Percentiles rank a stretch among this genome's conserved stretches.
Conservation (phyloP, 768 basidiomycete genomes). For the Lentinula guzmanii region DNA sequence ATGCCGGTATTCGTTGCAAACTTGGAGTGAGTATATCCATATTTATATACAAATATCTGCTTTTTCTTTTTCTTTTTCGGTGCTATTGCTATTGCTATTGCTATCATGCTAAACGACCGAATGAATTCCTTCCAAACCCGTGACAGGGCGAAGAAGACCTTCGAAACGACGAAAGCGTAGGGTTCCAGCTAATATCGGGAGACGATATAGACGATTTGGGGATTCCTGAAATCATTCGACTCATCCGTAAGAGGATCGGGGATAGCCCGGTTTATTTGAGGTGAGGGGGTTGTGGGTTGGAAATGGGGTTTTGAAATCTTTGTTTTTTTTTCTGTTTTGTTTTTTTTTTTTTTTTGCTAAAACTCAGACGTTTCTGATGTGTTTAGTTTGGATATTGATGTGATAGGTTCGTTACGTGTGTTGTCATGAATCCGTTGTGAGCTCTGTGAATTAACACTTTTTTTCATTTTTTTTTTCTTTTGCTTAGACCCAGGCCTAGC, state of each 20-base stretch:
- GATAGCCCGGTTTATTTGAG: conserved; percentile 74
- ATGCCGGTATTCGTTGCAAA: conserved; percentile 83
- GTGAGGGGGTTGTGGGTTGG: conserved; percentile 21
- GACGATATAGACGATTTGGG: conserved; percentile 85
- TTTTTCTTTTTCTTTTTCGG: no score
- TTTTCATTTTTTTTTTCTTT: neutral
- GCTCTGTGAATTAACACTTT: neutral
- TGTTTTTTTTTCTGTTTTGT: no score
- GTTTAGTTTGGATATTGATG: conserved; percentile 57
- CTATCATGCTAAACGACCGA: neutral
- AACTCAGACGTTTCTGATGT: no score
- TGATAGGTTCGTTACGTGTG: conserved; percentile 47
- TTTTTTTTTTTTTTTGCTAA: no score
- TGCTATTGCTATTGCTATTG: no score
- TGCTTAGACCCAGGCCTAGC: conserved; percentile 64
- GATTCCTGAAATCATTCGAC: conserved; percentile 57
- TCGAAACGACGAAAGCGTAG: conserved; percentile 62
- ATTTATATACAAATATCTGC: no score
- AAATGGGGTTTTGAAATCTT: no score
- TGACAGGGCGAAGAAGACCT: conserved; percentile 59
- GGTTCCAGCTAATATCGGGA: conserved; percentile 73
- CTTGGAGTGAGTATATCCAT: conserved; percentile 25
- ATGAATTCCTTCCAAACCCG: conserved; percentile 16
- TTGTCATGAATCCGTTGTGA: neutral
- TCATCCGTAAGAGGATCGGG: conserved; percentile 70